Conservation (phyloP, 192 early-diverging fungal genomes). For the Martensiomyces pterosporus region DNA sequence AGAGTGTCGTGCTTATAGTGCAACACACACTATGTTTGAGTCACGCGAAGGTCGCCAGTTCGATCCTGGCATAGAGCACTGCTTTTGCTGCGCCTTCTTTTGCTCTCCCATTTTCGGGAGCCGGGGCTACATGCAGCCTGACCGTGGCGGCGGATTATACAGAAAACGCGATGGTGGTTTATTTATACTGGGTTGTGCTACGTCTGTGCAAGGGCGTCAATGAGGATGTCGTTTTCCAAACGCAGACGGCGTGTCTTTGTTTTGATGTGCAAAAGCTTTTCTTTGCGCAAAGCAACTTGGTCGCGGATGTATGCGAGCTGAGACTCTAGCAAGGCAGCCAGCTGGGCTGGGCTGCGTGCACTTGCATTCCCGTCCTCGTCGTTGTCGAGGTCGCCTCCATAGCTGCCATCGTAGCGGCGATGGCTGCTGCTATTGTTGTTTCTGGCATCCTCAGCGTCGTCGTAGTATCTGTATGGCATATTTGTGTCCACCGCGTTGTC, state of each 20-base stretch:
- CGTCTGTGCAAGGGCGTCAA: conserved; percentile 16
- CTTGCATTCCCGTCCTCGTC: neutral
- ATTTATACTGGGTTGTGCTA: neutral
- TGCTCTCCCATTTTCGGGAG: no score
- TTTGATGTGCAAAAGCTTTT: conserved; percentile 11
- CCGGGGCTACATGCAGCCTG: no score
- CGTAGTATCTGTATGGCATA: no score
- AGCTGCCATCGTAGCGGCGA: no score
- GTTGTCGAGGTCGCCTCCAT: neutral
- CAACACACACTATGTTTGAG: conserved; percentile 22
- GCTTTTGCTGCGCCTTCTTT: no score
- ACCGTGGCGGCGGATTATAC: no score
- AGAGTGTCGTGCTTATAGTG: conserved; percentile 49
- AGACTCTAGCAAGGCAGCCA: conserved; percentile 17
- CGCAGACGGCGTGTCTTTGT: conserved; percentile 31
- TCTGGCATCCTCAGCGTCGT: no score
- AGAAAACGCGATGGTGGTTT: no score
- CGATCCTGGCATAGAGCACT: conserved; percentile 50
- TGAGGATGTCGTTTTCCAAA: conserved; percentile 34
- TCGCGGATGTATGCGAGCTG: conserved; percentile 24
- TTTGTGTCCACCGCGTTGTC: no score
- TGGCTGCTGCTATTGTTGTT: no score
- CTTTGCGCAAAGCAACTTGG: conserved; percentile 19
- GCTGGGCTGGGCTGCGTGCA: neutral
- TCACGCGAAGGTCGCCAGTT: conserved; percentile 50